A percentile compares a stretch with the other conserved stretches of the same genome.
These are phyloP conservation scores for Backusella morwellensis DNA, from an alignment of 192 early-diverging fungal genomes.

Conservation along the genomic window DNA sequence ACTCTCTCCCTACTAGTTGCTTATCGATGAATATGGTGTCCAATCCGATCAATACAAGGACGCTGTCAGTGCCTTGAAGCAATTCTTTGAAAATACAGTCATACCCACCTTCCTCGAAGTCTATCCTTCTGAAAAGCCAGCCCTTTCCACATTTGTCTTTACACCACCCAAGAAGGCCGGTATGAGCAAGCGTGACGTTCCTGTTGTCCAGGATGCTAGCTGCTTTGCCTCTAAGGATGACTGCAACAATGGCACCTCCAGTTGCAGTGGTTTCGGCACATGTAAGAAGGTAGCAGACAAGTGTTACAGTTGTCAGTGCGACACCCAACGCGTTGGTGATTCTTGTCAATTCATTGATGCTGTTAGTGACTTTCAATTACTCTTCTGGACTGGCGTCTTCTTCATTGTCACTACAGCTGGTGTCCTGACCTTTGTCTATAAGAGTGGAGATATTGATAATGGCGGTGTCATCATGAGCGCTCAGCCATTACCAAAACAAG, in stretches of 20 bases:
- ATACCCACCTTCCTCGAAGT: constrained; percentile 22
- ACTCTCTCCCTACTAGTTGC: background rate
- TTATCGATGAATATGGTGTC: constrained; percentile 1
- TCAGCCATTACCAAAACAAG: constrained; percentile 28
- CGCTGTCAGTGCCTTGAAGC: constrained; percentile 3
- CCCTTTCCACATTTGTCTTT: constrained; percentile 20
- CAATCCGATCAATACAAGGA: constrained; percentile 15
- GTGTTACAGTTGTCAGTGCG: constrained; percentile 24
- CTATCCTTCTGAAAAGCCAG: constrained; percentile 2
- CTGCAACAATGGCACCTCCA: constrained; percentile 18
- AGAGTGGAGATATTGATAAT: constrained; percentile 10
- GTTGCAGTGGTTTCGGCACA: constrained; percentile 12
- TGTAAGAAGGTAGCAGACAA: constrained; percentile 9
- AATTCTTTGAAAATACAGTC: constrained; percentile 16
- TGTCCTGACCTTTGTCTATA: constrained; percentile 25
- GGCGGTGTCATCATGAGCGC: constrained; percentile 19
- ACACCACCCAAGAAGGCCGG: constrained; percentile 8
- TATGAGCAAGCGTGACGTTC: constrained; percentile 12
- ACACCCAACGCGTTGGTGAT: constrained; percentile 9
- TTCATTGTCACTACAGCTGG: constrained; percentile 22
- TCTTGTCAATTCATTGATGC: constrained; percentile 22
- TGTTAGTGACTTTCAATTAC: constrained; percentile 30
- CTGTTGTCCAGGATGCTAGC: background rate
- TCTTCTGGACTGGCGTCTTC: constrained; percentile 33
- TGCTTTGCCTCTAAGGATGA: constrained; percentile 6